Evolutionary conservation across 192 early-diverging fungal genomes (phyloP).

Genomic region (Rhizoclosmatium sp.): DNA sequence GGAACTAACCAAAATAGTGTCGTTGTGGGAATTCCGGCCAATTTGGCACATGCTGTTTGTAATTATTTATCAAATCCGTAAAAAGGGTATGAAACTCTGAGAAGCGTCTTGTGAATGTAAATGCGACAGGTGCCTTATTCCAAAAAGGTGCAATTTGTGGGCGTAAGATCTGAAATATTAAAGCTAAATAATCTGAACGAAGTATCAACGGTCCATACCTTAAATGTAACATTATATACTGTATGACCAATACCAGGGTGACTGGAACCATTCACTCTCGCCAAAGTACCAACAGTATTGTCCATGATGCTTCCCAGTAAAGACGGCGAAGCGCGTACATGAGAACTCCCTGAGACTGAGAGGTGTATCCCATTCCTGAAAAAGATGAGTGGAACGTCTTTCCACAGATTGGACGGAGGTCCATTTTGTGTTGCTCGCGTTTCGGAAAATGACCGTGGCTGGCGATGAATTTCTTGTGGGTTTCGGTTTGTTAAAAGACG

Average conservation of each 20-base stretch:
- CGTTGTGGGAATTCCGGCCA: conserved; percentile 31
- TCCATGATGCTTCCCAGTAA: neutral
- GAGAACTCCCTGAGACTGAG: neutral
- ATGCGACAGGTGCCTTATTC: neutral
- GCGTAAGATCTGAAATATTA: conserved; percentile 12
- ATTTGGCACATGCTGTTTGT: neutral
- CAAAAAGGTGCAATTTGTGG: conserved; percentile 6
- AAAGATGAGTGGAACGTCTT: conserved; percentile 23
- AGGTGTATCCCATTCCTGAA: conserved; percentile 33
- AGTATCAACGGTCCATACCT: neutral
- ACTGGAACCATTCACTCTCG: neutral
- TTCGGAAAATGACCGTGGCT: neutral
- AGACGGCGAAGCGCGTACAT: neutral
- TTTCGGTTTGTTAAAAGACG: neutral
- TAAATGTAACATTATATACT: neutral
- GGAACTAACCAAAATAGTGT: neutral
- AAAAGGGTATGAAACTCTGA: conserved; percentile 13
- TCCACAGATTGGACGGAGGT: neutral
- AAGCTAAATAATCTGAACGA: neutral
- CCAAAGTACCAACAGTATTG: neutral
- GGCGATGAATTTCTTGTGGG: neutral
- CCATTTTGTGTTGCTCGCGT: neutral
- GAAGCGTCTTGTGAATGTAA: conserved; percentile 15
- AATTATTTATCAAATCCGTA: neutral
- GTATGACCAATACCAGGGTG: neutral